Percentiles rank a stretch among this genome's conserved stretches.
Evolutionary conservation across 495 filamentous ascomycete species (phyloP).

Genomic region (Cercophora scortea): DNA sequence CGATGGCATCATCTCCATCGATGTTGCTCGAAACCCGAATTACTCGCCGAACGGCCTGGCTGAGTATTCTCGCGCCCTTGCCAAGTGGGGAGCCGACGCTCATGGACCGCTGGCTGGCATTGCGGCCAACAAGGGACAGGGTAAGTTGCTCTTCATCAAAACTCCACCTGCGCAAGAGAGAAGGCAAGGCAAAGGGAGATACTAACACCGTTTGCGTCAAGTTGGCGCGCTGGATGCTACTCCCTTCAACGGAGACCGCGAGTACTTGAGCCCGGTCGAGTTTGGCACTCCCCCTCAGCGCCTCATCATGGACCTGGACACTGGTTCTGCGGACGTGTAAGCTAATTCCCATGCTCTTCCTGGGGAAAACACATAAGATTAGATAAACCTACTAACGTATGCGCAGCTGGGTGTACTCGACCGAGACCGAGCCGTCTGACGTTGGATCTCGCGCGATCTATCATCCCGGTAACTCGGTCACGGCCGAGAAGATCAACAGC

Average conservation of each 20-base stretch:
- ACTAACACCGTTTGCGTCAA: no score
- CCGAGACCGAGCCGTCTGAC: slow-evolving; percentile 7
- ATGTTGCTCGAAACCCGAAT: no score
- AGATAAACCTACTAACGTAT: neutral
- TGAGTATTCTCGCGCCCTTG: neutral
- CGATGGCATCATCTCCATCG: no score
- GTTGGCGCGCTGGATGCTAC: slow-evolving; percentile 1
- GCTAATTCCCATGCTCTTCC: slow-evolving; percentile 22
- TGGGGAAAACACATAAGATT: neutral
- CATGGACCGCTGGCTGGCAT: neutral
- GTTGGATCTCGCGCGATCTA: slow-evolving; percentile 8
- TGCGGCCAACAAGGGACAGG: neutral
- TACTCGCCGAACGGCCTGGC: no score
- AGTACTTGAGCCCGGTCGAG: slow-evolving; percentile 55
- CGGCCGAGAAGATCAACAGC: slow-evolving; percentile 42
- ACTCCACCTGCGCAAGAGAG: no score
- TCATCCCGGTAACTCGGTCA: slow-evolving; percentile 50
- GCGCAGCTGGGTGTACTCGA: slow-evolving; percentile 17
- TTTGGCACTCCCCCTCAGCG: slow-evolving; percentile 66
- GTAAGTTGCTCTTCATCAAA: neutral
- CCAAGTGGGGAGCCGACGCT: neutral
- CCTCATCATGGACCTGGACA: slow-evolving; percentile 62
- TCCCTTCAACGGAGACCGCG: slow-evolving; percentile 36
- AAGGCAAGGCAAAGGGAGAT: no score
- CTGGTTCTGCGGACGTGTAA: slow-evolving; percentile 69